Evolutionary conservation across 805 yeast species (phyloP).

Genomic region (Barnettozyma californica): DNA sequence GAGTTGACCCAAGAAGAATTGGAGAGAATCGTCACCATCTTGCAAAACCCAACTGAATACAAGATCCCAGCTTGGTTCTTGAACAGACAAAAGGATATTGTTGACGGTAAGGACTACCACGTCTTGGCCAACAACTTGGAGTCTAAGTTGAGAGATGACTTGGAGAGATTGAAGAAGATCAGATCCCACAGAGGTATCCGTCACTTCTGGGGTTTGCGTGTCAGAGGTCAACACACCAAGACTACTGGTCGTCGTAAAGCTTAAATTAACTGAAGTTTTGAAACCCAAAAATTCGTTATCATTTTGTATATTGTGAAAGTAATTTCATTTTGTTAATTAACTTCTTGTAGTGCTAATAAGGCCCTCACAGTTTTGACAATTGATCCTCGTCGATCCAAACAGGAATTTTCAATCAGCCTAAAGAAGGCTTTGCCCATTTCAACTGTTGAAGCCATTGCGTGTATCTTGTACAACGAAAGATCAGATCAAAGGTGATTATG

Average conservation of each 20-base stretch:
- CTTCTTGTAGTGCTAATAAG: background rate
- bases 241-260: slow-evolving; percentile 90
- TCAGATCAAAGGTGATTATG: too few species aligned
- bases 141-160: slow-evolving; percentile 98
- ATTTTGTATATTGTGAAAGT: slow-evolving; percentile 3
- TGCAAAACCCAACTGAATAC: slow-evolving; percentile 99
- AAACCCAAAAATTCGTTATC: slow-evolving; percentile 2
- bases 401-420: too few species aligned
- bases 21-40: slow-evolving; percentile 98
- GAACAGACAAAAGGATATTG: slow-evolving; percentile 98
- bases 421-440: too few species aligned
- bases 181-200: slow-evolving; percentile 99
- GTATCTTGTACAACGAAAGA: too few species aligned
- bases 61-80: slow-evolving; percentile 99
- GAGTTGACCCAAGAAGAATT: slow-evolving; percentile 99
- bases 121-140: slow-evolving; percentile 98
- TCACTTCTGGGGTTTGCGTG: slow-evolving; percentile 99
- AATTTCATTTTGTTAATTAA: slow-evolving; percentile 2
- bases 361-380: too few species aligned
- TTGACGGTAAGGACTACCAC: slow-evolving; percentile 99
- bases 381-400: too few species aligned
- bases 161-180: slow-evolving; percentile 99
- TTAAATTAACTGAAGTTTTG: slow-evolving; percentile 5
- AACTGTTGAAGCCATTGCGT: too few species aligned
- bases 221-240: slow-evolving; percentile 99